Conservation (phyloP, 208 protist species). For the Acanthamoeba culbertsoni region DNA sequence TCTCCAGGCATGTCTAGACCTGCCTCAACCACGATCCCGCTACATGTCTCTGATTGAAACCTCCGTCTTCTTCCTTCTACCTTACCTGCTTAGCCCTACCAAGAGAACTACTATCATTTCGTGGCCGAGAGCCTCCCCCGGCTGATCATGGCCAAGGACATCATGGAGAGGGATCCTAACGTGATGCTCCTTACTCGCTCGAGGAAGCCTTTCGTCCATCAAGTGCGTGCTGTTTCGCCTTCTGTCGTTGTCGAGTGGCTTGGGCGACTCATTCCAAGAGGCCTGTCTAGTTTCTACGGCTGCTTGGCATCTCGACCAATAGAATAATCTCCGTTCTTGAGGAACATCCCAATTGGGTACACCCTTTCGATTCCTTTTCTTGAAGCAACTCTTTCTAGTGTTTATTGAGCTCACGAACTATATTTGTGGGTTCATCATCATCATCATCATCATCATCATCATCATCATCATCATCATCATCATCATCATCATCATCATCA, state of each 20-base stretch:
- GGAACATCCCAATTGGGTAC: neutral
- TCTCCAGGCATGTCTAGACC: neutral
- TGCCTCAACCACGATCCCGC: neutral
- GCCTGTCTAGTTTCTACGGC: neutral
- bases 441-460: neutral
- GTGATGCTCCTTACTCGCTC: neutral
- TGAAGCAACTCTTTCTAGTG: neutral
- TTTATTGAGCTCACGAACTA: no score
- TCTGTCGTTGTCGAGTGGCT: neutral
- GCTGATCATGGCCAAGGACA: neutral
- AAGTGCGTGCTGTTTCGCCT: neutral
- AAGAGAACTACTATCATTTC: slow-evolving; percentile 11
- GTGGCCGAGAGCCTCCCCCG: neutral
- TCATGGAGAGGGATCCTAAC: neutral
- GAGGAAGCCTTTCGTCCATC: neutral
- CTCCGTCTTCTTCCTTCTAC: neutral
- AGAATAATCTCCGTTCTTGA: neutral
- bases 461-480: neutral
- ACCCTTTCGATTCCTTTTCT: neutral
- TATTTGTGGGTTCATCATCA: neutral
- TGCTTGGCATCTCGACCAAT: neutral
- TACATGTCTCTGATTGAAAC: neutral
- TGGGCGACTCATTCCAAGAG: neutral
- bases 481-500: neutral
- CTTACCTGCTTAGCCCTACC: neutral